These are phyloP conservation scores for Tubosaeta sp. DNA, from an alignment of 768 basidiomycete genomes.

Conservation along the genomic window DNA sequence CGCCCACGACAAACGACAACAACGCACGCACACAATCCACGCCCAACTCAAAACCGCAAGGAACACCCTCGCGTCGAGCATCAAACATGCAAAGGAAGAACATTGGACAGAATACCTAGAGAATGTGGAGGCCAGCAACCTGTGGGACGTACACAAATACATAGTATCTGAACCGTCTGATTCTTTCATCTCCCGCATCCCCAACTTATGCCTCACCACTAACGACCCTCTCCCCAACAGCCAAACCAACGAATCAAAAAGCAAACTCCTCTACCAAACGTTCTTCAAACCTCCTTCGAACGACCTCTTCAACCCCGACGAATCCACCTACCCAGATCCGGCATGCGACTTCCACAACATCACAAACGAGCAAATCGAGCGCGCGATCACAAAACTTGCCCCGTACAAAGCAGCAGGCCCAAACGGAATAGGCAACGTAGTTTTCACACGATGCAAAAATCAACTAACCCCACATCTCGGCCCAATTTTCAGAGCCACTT, in stretches of 20 bases:
- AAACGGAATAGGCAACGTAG: background rate
- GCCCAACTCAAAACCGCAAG: background rate
- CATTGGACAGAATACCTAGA: slow-evolving; percentile 8
- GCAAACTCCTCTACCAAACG: slow-evolving; percentile 6
- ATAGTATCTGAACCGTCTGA: background rate
- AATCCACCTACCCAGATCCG: slow-evolving; percentile 3
- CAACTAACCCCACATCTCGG: background rate
- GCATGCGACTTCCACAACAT: background rate
- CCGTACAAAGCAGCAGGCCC: slow-evolving; percentile 17
- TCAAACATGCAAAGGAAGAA: background rate
- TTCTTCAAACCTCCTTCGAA: slow-evolving; percentile 20
- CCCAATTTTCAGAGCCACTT: background rate
- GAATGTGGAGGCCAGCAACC: background rate
- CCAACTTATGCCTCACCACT: background rate
- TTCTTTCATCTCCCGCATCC: background rate
- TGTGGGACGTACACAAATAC: too few species aligned
- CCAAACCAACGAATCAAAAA: slow-evolving; percentile 20
- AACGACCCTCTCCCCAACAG: too few species aligned
- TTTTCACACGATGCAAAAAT: background rate
- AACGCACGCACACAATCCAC: too few species aligned
- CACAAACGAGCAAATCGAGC: slow-evolving; percentile 7
- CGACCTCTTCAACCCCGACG: too few species aligned
- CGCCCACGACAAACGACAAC: too few species aligned
- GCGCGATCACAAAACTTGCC: slow-evolving; percentile 1
- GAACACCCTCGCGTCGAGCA: background rate